phyloP scores from a whole-genome alignment of 345 rosid genomes.

The Cardamine chenopodiifolia region DNA sequence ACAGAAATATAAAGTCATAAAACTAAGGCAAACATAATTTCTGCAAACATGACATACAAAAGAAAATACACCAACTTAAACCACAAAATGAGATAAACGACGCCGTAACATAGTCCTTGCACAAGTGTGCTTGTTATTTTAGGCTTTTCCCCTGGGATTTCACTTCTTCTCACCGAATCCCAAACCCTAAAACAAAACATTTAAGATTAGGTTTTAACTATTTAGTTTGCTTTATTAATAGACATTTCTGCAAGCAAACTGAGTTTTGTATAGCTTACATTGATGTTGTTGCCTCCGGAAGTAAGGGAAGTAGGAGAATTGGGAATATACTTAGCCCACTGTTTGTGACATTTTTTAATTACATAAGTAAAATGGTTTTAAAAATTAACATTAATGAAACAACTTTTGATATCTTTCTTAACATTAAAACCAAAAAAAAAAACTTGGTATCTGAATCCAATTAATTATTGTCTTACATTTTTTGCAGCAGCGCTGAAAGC shows the following conservation, averaged over 20 bases:
- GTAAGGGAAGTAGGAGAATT: conserved; percentile 57
- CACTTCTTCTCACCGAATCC: conserved; percentile 46
- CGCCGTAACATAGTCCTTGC: conserved; percentile 7
- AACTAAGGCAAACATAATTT: conserved; percentile 38
- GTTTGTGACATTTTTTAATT: conserved; percentile 2
- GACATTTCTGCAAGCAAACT: background rate
- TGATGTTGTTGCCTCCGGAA: conserved; percentile 56
- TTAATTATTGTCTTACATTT: conserved; percentile 54
- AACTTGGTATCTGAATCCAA: background rate
- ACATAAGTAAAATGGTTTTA: background rate
- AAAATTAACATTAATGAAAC: background rate
- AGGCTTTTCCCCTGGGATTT: conserved; percentile 4
- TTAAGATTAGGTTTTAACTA: background rate
- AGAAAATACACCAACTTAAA: background rate
- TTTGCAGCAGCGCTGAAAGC: conserved; percentile 98
- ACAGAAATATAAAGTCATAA: conserved; percentile 31
- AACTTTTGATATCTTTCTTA: background rate
- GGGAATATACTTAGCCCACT: conserved; percentile 99
- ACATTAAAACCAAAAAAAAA: too few relatives aligned
- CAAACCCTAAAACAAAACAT: conserved; percentile 43
- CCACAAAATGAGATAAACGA: conserved; percentile 25
- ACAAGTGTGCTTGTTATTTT: conserved; percentile 42
- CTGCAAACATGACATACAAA: conserved; percentile 28
- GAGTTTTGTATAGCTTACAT: conserved; percentile 44
- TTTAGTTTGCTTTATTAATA: background rate